Evolutionary conservation across 2,329 filamentous ascomycete genomes (phyloP).

Genomic region (Didymella exigua): DNA sequence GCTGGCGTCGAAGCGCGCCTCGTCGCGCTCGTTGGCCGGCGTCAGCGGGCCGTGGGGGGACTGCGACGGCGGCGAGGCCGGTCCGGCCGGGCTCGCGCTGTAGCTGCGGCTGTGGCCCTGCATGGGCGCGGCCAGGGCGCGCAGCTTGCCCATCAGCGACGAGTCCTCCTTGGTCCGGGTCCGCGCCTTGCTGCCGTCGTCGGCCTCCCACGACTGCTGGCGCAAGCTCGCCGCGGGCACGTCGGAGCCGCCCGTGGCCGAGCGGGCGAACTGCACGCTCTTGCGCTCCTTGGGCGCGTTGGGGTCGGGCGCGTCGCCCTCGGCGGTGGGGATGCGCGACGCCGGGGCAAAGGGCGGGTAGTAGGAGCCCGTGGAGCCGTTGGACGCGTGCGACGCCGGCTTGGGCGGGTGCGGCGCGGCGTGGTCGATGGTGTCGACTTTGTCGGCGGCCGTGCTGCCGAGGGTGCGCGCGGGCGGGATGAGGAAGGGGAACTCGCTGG

Average conservation of each 20-base stretch:
- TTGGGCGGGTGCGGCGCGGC: slow-evolving; percentile 23
- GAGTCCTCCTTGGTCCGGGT: slow-evolving; percentile 56
- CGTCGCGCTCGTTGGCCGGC: slow-evolving; percentile 56
- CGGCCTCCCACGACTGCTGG: slow-evolving; percentile 67
- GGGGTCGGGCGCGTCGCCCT: slow-evolving; percentile 38
- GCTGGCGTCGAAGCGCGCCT: slow-evolving; percentile 59
- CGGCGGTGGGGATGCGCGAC: slow-evolving; percentile 39
- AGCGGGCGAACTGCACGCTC: slow-evolving; percentile 77
- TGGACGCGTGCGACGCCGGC: slow-evolving; percentile 28
- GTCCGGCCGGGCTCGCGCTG: slow-evolving; percentile 53
- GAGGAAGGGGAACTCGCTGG: slow-evolving; percentile 48
- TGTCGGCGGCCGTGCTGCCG: slow-evolving; percentile 27
- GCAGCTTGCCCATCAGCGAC: slow-evolving; percentile 79
- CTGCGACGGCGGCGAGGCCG: slow-evolving; percentile 47
- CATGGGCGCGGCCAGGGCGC: slow-evolving; percentile 68
- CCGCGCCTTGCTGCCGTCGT: slow-evolving; percentile 71
- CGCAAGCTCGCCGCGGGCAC: slow-evolving; percentile 59
- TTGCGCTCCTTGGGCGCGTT: slow-evolving; percentile 54
- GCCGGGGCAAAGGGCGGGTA: slow-evolving; percentile 41
- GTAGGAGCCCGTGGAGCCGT: slow-evolving; percentile 31
- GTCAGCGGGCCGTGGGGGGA: slow-evolving; percentile 50
- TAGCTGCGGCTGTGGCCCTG: slow-evolving; percentile 57
- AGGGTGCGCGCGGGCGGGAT: slow-evolving; percentile 17
- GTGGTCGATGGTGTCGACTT: slow-evolving; percentile 24
- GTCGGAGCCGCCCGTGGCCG: slow-evolving; percentile 47